Evolutionary conservation across 202 grass and related monocot species (phyloP).

Genomic region (Zoysia matrella): DNA sequence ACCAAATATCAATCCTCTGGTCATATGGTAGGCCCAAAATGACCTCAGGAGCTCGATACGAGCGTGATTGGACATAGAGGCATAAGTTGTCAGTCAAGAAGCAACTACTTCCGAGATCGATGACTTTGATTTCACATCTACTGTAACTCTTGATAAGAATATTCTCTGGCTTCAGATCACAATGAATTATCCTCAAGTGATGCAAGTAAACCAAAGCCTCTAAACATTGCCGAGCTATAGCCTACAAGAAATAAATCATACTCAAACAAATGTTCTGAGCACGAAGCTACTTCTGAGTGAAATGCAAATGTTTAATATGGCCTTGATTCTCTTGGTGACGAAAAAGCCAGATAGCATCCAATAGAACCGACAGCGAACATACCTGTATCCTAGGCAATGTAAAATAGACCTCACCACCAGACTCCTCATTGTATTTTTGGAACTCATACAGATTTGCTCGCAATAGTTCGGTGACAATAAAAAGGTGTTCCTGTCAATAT

Average conservation of each 20-base stretch:
- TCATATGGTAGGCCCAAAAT: constrained; percentile 94
- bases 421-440: constrained; percentile 95
- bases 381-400: constrained; percentile 96
- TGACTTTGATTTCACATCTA: constrained; percentile 97
- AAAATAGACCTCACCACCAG: constrained; percentile 80
- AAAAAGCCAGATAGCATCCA: constrained; percentile 24
- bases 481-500: constrained; percentile 90
- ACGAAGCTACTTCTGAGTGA: background rate
- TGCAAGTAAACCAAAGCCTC: constrained; percentile 89
- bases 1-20: constrained; percentile 98
- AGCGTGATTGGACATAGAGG: constrained; percentile 92
- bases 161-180: constrained; percentile 95
- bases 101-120: constrained; percentile 98
- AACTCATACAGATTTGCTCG: constrained; percentile 94
- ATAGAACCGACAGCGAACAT: constrained; percentile 5
- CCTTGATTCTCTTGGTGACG: background rate
- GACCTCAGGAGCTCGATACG: constrained; percentile 96
- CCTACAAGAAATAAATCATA: constrained; percentile 48
- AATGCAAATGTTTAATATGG: constrained; percentile 11
- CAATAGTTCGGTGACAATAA: constrained; percentile 95
- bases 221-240: constrained; percentile 90
- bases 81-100: constrained; percentile 86
- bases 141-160: constrained; percentile 99
- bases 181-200: constrained; percentile 92
- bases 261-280: constrained; percentile 10